Evolutionary conservation across 371 early-diverging fungal species (phyloP), one percentile per base, ranked within the genome.

Genomic region (Batrachochytrium dendrobatidis): DNA sequence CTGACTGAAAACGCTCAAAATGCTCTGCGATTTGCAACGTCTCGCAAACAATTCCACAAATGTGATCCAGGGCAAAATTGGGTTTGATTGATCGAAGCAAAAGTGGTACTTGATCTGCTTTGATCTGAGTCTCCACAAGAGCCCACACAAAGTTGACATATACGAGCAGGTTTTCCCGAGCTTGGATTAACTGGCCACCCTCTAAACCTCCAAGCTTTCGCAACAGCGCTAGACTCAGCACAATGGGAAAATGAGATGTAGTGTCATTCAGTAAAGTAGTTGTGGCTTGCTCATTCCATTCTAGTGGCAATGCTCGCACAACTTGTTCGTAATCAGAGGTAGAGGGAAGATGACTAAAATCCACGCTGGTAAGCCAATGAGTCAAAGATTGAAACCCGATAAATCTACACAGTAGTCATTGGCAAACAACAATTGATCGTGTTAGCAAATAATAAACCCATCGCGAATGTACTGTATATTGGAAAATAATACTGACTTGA

Each of bases 21-120:
- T n/a, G n/a, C 31, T 58, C 58, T 12, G 45, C 58, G 5, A 58
- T 5, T 18, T 28, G n/a, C 39, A 55, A 30, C 55, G 55, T 35
- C 43, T 55, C 39, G 2, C 28, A 1, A 5, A 55, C 7, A 4
- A 31, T 18, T 8, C 28, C 52, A n/a, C 18, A 51, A 8, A 59
- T 29, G 25, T 10, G 3, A 17, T 51, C 52, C n/a, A 24, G 34
- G 3, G 31, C n/a, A 48, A 58, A 58, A 2, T 17, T 24, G 30
- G 51, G 51, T 22, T 7, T 4, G 30, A 5, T 4, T 3, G 32
- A 2, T 3, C 51, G 24, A 28, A 51, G 30, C 4, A 51, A 18
- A 5, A 32, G 51, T 32, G 32, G 25, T 7, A 51, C 12, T 32
- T 51, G 51, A 3, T 51, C 51, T 6, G 51, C 51, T 32, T 51